phyloP scores from a whole-genome alignment of 305 asterid species.

The Salvia sclarea region DNA sequence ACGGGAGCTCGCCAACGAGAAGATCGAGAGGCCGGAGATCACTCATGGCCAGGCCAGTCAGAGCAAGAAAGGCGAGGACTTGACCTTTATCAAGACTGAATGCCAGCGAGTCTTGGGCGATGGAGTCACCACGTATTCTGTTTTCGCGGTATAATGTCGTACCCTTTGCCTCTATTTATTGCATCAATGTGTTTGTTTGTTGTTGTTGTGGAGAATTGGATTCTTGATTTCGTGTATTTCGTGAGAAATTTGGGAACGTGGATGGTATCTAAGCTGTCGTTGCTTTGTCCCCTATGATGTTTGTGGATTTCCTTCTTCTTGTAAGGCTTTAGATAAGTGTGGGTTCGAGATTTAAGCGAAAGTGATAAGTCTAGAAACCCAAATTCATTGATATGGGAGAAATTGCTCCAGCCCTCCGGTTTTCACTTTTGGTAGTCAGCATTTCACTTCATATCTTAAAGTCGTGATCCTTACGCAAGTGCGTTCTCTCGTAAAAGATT shows the following conservation, averaged over 20 bases:
- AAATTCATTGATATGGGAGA: background rate
- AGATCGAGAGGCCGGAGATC: slow-evolving; percentile 84
- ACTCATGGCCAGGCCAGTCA: slow-evolving; percentile 78
- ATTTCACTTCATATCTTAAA: background rate
- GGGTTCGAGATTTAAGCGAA: background rate
- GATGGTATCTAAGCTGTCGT: background rate
- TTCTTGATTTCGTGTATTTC: slow-evolving; percentile 21
- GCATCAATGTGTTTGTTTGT: background rate
- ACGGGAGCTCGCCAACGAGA: slow-evolving; percentile 91
- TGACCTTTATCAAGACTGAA: slow-evolving; percentile 79
- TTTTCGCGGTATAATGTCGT: slow-evolving; percentile 64
- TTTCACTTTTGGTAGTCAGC: background rate
- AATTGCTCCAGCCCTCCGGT: background rate
- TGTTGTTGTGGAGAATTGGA: slow-evolving; percentile 17
- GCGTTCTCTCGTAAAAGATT: background rate
- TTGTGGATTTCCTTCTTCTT: slow-evolving; percentile 15
- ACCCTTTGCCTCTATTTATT: slow-evolving; percentile 1
- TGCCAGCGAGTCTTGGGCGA: slow-evolving; percentile 86
- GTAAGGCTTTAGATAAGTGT: background rate
- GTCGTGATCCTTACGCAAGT: background rate
- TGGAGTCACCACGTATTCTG: slow-evolving; percentile 85
- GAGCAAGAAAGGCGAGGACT: slow-evolving; percentile 97
- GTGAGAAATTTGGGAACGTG: background rate
- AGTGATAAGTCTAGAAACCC: background rate
- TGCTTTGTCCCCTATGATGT: background rate